Percentiles rank a stretch among this genome's conserved stretches.
These are phyloP conservation scores for Limonomyces culmigenus DNA, from an alignment of 1,284 basidiomycete genomes.

Conservation along the genomic window DNA sequence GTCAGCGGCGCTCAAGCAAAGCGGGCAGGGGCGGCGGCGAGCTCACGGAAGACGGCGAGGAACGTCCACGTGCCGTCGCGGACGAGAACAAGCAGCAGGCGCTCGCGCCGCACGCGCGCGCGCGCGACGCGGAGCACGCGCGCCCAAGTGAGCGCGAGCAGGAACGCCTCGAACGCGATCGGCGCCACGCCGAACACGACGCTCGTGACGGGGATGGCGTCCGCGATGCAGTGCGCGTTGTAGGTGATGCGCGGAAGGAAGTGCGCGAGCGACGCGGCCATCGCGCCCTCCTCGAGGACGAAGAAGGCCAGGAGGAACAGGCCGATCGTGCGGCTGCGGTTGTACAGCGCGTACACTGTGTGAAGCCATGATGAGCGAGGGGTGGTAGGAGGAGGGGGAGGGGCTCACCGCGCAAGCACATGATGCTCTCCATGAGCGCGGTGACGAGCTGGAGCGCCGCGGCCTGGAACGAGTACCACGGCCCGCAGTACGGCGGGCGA, in stretches of 20 bases:
- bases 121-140: slow-evolving; percentile 4
- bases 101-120: slow-evolving; percentile 1
- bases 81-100: slow-evolving; percentile 6
- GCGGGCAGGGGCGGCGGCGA: neutral
- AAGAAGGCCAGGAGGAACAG: slow-evolving; percentile 5
- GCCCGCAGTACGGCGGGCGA: neutral
- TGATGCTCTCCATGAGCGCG: neutral
- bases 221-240: slow-evolving; percentile 6
- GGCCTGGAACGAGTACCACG: neutral
- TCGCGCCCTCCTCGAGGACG: slow-evolving; percentile 6
- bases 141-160: slow-evolving; percentile 6
- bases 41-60: slow-evolving; percentile 8
- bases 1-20: neutral
- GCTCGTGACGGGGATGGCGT: slow-evolving; percentile 3
- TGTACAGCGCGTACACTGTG: slow-evolving; percentile 9
- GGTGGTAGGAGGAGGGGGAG: neutral
- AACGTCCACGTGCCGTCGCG: slow-evolving; percentile 11
- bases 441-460: neutral
- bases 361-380: neutral
- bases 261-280: slow-evolving; percentile 6
- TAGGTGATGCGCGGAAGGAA: slow-evolving; percentile 6
- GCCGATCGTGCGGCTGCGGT: slow-evolving; percentile 5
- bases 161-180: slow-evolving; percentile 6
- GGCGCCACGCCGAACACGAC: slow-evolving; percentile 1
- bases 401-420: neutral